Percentiles rank a stretch among this genome's conserved stretches.
phyloP scores from a whole-genome alignment of 208 protist genomes.

The Wallacemonas sp. region DNA sequence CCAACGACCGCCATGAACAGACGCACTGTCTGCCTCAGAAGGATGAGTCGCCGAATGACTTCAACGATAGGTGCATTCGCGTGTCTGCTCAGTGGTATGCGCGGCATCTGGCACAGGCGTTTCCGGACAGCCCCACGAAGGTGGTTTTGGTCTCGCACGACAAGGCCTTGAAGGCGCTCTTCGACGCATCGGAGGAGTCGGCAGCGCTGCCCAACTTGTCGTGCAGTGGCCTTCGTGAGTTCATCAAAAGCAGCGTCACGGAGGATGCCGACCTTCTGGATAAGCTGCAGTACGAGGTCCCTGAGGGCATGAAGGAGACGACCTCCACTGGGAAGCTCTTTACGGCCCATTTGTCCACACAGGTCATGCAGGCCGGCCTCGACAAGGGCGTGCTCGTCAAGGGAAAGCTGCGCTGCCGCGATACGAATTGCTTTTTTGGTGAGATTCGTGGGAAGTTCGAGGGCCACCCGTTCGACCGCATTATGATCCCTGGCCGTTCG shows the following conservation, averaged over 20 bases:
- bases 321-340: conserved; percentile 49
- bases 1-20: conserved; percentile 91
- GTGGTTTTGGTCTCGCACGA: conserved; percentile 80
- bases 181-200: conserved; percentile 23
- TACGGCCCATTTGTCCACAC: conserved; percentile 37
- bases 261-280: conserved; percentile 78
- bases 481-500: conserved; percentile 70
- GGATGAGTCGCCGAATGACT: conserved; percentile 85
- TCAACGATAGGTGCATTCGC: conserved; percentile 89
- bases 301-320: conserved; percentile 73
- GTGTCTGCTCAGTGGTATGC: conserved; percentile 87
- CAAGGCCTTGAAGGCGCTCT: conserved; percentile 39
- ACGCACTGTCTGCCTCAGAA: conserved; percentile 68
- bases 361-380: conserved; percentile 57
- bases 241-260: conserved; percentile 42
- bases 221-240: conserved; percentile 67
- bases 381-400: conserved; percentile 63
- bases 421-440: conserved; percentile 87
- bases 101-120: conserved; percentile 53
- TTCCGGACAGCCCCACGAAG: conserved; percentile 22
- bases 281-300: conserved; percentile 73
- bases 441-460: conserved; percentile 86
- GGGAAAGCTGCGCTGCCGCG: conserved; percentile 77
- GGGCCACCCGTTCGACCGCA: conserved; percentile 66
- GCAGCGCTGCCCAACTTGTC: conserved; percentile 40